Evolutionary conservation across 202 grass and related monocot genomes (phyloP).

Genomic region (Digitaria exilis): DNA sequence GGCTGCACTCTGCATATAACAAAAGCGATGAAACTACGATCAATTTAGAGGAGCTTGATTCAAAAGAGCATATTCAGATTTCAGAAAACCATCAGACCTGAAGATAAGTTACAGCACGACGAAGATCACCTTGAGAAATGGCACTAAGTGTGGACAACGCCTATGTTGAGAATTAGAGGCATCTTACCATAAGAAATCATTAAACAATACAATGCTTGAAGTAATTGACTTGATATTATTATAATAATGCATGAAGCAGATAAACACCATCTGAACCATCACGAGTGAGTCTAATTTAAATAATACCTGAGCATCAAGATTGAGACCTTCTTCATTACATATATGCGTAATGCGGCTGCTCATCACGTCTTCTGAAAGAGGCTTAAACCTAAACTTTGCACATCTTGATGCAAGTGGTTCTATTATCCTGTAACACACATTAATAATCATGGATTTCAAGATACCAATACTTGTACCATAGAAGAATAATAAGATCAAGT

Average conservation of each 20-base stretch:
- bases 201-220: background rate
- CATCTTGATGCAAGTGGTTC: slow-evolving; percentile 98
- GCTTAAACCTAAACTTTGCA: slow-evolving; percentile 99
- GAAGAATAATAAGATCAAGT: slow-evolving; percentile 21
- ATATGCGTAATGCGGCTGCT: slow-evolving; percentile 88
- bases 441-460: slow-evolving; percentile 20
- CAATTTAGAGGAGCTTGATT: slow-evolving; percentile 9
- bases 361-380: slow-evolving; percentile 94
- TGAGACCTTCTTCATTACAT: slow-evolving; percentile 88
- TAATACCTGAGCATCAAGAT: slow-evolving; percentile 78
- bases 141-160: slow-evolving; percentile 75
- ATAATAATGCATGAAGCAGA: background rate
- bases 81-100: slow-evolving; percentile 70
- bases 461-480: slow-evolving; percentile 5
- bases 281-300: background rate
- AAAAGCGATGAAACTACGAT: slow-evolving; percentile 17
- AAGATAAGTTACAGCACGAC: slow-evolving; percentile 94
- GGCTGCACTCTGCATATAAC: slow-evolving; percentile 86
- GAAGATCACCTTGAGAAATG: slow-evolving; percentile 99
- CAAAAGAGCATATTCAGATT: background rate
- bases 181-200: slow-evolving; percentile 16
- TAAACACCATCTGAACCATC: slow-evolving; percentile 11
- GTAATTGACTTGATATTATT: background rate
- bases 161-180: slow-evolving; percentile 58
- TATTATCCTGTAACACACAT: slow-evolving; percentile 80